Base-by-base conservation (phyloP, 202 grass and related monocot genomes). In the Miscanthus sacchariflorus region DNA sequence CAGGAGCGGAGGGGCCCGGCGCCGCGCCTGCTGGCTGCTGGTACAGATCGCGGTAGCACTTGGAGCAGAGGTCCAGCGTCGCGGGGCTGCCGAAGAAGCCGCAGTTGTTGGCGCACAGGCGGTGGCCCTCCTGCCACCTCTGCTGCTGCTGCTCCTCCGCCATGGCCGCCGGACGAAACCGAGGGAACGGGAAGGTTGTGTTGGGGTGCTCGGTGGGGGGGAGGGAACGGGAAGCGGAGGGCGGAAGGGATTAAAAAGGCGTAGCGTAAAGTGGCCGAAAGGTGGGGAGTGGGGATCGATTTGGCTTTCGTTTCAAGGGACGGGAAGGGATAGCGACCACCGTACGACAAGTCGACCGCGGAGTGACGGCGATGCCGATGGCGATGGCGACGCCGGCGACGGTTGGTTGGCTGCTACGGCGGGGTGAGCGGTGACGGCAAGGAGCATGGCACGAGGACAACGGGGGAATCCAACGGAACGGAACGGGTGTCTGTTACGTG, bases 61-160 rank as follows among this genome's bases (percentile, higher is more conserved):
- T 93, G 87, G 92, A 89, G 83, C 92, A 93, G 92, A 93, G 87
- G 76, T 91, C 46, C 64, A 89, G 50, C 70, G 89, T 93, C 50
- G 87, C 92, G 36, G 87, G 84, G 87, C 92, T 93, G 12, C 89
- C 89, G 89, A 93, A 91, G 89, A 91, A 91, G 89, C 87, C 87
- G 72, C 92, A 89, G 84, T 93, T 91, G 87, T 91, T 93, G 56
- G 87, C 87, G 87, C 89, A 93, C 19, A 91, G 89, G 38, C 92
- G 89, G 84, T 93, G 89, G 21, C 84, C 81, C 30, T 91, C 92
- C 66, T 91, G 87, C 83, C 86, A 89, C 59, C 92, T 74, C 76
- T 87, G 83, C 71, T 48, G 45, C 45, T 48, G 45, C 45, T 48
- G 45, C 76, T 93, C 89, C 81, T 93, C 92, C 84, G 89, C 92